Evolutionary conservation across 805 yeast species (phyloP).

Genomic region (Scheffersomyces lignosus): DNA sequence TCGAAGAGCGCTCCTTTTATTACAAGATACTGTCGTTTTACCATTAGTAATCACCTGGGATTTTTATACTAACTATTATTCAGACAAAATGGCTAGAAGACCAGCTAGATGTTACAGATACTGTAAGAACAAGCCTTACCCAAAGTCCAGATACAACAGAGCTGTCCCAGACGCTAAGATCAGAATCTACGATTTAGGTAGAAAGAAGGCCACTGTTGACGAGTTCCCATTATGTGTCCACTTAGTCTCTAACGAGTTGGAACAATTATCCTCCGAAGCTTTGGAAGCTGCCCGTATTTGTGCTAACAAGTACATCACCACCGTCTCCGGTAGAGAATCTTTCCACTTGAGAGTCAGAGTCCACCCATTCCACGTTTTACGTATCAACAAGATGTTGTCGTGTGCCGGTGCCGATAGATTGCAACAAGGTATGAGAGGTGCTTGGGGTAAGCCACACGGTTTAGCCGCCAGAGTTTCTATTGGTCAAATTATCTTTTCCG

Average conservation of each 20-base stretch:
- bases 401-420: constrained; percentile 99
- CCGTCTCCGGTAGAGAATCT: constrained; percentile 95
- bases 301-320: constrained; percentile 99
- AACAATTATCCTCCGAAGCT: constrained; percentile 99
- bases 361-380: constrained; percentile 99
- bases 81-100: constrained; percentile 97
- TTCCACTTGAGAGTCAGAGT: constrained; percentile 99
- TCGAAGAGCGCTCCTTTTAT: too few species aligned
- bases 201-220: constrained; percentile 99
- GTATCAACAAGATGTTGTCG: constrained; percentile 99
- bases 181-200: constrained; percentile 98
- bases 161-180: constrained; percentile 99
- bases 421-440: constrained; percentile 99
- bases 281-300: constrained; percentile 99
- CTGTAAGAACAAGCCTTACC: constrained; percentile 99
- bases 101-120: constrained; percentile 99
- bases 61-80: constrained; percentile 21
- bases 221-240: constrained; percentile 99
- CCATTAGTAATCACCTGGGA: constrained; percentile 2
- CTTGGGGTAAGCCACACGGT: constrained; percentile 99
- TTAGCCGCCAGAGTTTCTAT: constrained; percentile 98
- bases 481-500: constrained; percentile 97
- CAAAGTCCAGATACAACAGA: constrained; percentile 99
- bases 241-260: constrained; percentile 98
- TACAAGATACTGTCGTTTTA: too few species aligned